These are phyloP conservation scores for Luffa acutangula DNA, from an alignment of 306 rosid species.

Conservation along the genomic window DNA sequence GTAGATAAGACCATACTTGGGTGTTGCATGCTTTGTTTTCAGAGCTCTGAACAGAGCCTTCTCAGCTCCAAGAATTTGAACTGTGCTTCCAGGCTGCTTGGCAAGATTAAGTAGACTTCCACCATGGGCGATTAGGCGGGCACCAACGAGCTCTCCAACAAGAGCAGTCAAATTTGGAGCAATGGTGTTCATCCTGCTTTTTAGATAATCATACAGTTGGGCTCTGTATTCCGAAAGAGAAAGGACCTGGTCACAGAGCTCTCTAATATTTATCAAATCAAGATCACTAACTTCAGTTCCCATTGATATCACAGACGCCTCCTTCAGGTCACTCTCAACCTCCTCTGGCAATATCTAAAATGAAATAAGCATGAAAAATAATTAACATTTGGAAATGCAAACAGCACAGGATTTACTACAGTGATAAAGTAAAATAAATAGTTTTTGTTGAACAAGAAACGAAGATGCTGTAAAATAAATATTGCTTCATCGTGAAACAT, in stretches of 20 bases:
- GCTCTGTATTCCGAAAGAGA: constrained; percentile 87
- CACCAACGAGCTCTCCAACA: constrained; percentile 96
- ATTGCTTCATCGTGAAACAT: neutral
- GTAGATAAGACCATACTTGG: constrained; percentile 89
- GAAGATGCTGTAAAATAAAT: neutral
- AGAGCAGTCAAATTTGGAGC: constrained; percentile 92
- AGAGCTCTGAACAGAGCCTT: constrained; percentile 91
- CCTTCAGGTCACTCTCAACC: constrained; percentile 69
- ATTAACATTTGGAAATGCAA: neutral
- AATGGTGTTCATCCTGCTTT: constrained; percentile 82
- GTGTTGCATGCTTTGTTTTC: constrained; percentile 92
- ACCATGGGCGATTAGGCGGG: constrained; percentile 94
- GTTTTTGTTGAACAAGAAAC: neutral
- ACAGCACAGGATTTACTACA: neutral
- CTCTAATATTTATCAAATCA: constrained; percentile 66
- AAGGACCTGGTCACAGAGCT: constrained; percentile 87
- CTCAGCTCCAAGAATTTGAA: constrained; percentile 94
- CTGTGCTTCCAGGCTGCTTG: constrained; percentile 94
- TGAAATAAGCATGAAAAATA: neutral
- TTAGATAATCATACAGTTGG: constrained; percentile 71
- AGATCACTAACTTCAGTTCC: constrained; percentile 96
- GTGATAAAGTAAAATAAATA: neutral
- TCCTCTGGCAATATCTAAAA: constrained; percentile 65
- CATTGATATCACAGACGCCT: constrained; percentile 82
- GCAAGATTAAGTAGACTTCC: constrained; percentile 90